phyloP scores from a whole-genome alignment of 2,329 filamentous ascomycete species.

The Aspergillus hiratsukae region DNA sequence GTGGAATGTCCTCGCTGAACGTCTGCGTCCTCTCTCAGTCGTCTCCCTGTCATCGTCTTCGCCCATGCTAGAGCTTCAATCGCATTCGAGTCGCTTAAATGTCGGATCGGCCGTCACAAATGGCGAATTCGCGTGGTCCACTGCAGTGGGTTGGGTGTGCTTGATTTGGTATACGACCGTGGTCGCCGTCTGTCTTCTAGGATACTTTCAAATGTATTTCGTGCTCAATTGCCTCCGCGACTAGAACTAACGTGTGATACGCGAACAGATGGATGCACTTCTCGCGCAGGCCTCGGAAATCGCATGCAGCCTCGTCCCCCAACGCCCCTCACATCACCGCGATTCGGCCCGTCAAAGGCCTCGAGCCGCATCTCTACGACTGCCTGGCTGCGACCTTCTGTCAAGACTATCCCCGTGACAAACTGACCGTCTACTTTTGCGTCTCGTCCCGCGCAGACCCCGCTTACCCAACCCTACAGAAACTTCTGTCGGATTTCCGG shows the following conservation, averaged over 20 bases:
- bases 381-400: slow-evolving; percentile 82
- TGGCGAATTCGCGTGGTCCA: slow-evolving; percentile 27
- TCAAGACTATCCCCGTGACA: slow-evolving; percentile 73
- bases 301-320: slow-evolving; percentile 34
- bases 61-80: slow-evolving; percentile 29
- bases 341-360: slow-evolving; percentile 87
- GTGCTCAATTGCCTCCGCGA: not conserved
- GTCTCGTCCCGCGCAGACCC: slow-evolving; percentile 71
- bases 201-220: slow-evolving; percentile 56
- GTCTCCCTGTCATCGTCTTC: slow-evolving; percentile 6
- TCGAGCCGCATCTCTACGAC: slow-evolving; percentile 86
- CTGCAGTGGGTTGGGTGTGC: slow-evolving; percentile 44
- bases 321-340: slow-evolving; percentile 78
- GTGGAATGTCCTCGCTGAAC: slow-evolving; percentile 15
- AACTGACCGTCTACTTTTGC: slow-evolving; percentile 77
- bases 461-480: slow-evolving; percentile 67
- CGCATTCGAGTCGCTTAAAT: slow-evolving; percentile 16
- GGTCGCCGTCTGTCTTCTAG: slow-evolving; percentile 53
- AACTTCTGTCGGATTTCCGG: slow-evolving; percentile 69
- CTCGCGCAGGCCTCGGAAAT: slow-evolving; percentile 41
- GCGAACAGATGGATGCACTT: slow-evolving; percentile 51
- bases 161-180: slow-evolving; percentile 56
- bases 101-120: slow-evolving; percentile 21
- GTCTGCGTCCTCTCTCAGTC: not conserved
- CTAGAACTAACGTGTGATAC: slow-evolving; percentile 7